phyloP scores from a whole-genome alignment of 331 rosid species.

The Rhamnella rubrinervis region DNA sequence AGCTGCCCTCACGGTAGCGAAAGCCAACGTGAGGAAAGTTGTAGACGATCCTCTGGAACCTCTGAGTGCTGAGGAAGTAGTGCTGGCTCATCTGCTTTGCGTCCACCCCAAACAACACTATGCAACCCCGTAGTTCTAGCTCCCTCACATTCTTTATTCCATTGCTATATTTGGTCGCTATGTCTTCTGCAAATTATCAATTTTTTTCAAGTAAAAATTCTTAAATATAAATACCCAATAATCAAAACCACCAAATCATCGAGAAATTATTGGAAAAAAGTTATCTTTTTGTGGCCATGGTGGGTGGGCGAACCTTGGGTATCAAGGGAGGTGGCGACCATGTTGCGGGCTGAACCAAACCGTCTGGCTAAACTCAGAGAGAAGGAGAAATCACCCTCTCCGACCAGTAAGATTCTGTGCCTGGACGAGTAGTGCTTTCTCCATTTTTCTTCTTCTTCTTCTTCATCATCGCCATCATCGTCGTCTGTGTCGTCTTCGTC shows the following conservation, averaged over 20 bases:
- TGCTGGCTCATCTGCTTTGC: constrained; percentile 63
- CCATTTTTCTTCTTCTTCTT: constrained; percentile 47
- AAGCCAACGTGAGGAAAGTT: constrained; percentile 89
- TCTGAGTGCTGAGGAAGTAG: constrained; percentile 79
- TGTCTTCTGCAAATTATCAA: constrained; percentile 33
- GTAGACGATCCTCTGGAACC: constrained; percentile 71
- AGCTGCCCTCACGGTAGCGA: constrained; percentile 55
- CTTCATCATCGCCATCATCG: constrained; percentile 13
- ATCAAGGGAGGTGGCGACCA: constrained; percentile 76
- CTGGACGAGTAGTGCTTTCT: constrained; percentile 64
- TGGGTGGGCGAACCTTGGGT: constrained; percentile 40
- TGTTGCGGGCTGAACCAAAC: constrained; percentile 67
- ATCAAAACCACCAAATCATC: neutral
- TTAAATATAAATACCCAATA: neutral
- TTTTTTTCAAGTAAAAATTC: neutral
- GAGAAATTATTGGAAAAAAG: neutral
- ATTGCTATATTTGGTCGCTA: constrained; percentile 57
- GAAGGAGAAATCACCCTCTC: constrained; percentile 90
- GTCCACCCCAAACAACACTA: constrained; percentile 59
- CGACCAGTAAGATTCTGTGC: constrained; percentile 66
- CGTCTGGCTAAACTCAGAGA: constrained; percentile 54
- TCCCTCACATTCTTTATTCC: constrained; percentile 59
- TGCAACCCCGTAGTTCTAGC: constrained; percentile 69
- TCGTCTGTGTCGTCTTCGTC: constrained; percentile 15
- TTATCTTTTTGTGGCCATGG: neutral